These are phyloP conservation scores for Paxillus ammoniavirescens DNA, from an alignment of 768 basidiomycete species.

Conservation along the genomic window DNA sequence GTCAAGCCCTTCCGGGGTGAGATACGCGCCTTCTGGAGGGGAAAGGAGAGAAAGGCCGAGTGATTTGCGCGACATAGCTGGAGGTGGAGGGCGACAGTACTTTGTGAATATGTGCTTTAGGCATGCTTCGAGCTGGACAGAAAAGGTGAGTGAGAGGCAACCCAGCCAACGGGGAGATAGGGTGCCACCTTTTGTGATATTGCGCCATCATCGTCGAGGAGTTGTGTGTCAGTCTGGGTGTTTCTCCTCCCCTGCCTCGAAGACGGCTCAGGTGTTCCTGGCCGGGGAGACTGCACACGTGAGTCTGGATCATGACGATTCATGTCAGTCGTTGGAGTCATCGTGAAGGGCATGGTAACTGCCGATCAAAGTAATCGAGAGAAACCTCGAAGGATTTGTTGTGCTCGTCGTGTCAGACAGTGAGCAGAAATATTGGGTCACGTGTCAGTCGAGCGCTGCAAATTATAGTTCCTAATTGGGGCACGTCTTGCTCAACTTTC, in stretches of 20 bases:
- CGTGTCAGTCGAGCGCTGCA: constrained; percentile 4
- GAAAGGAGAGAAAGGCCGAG: constrained; percentile 34
- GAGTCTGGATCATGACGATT: constrained; percentile 5
- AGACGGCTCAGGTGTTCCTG: constrained; percentile 62
- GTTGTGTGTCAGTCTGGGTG: constrained; percentile 44
- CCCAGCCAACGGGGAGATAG: background rate
- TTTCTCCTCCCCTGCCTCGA: constrained; percentile 61
- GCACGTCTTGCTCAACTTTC: background rate
- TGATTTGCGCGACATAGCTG: constrained; percentile 16
- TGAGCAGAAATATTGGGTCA: constrained; percentile 21
- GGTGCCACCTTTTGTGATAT: constrained; percentile 59
- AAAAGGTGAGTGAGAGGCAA: background rate
- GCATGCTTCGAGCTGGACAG: constrained; percentile 59
- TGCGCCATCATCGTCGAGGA: constrained; percentile 69
- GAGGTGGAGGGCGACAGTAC: constrained; percentile 56
- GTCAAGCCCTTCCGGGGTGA: constrained; percentile 63
- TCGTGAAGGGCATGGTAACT: constrained; percentile 14
- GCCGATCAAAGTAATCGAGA: constrained; percentile 20
- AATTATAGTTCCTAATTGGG: constrained; percentile 12
- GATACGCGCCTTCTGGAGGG: constrained; percentile 53
- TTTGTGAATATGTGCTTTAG: constrained; percentile 78
- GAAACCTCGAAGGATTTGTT: background rate
- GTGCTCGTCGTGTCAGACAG: constrained; percentile 24
- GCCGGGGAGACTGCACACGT: constrained; percentile 47
- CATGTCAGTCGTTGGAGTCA: constrained; percentile 4